A percentile compares a stretch with the other conserved stretches of the same genome.
Evolutionary conservation across 257 asterid genomes (phyloP).

Genomic region (Perilla frutescens): DNA sequence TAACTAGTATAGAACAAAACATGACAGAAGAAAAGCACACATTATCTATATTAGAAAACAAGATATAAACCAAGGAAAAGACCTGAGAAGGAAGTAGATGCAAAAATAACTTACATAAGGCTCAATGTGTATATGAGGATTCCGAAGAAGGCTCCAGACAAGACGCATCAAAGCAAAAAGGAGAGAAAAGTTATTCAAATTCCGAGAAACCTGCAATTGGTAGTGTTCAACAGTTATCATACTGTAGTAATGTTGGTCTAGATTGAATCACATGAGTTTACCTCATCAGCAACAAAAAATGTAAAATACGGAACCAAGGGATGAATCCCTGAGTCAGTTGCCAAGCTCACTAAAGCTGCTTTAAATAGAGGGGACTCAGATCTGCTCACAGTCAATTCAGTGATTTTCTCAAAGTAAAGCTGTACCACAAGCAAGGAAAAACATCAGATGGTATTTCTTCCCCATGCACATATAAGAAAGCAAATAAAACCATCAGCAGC

Average conservation of each 20-base stretch:
- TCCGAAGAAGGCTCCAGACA: constrained; percentile 92
- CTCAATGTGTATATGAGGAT: constrained; percentile 90
- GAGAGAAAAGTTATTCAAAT: constrained; percentile 68
- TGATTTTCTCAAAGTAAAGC: constrained; percentile 97
- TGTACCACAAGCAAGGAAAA: constrained; percentile 48
- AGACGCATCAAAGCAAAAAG: constrained; percentile 97
- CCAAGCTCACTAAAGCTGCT: constrained; percentile 85
- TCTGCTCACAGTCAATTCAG: constrained; percentile 77
- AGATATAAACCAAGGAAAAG: neutral
- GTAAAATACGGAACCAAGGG: constrained; percentile 97
- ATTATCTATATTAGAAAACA: neutral
- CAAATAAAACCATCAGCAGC: constrained; percentile 25
- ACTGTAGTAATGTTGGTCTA: constrained; percentile 22
- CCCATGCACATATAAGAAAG: constrained; percentile 33
- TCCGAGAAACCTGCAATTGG: constrained; percentile 81
- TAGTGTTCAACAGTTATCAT: constrained; percentile 26
- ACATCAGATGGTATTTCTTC: constrained; percentile 26
- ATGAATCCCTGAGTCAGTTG: constrained; percentile 98
- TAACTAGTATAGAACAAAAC: neutral
- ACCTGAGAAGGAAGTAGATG: constrained; percentile 21
- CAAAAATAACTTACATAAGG: constrained; percentile 78
- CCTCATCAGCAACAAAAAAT: constrained; percentile 95
- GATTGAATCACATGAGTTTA: constrained; percentile 32
- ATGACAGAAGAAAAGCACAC: constrained; percentile 14
- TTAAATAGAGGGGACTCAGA: constrained; percentile 80